Conservation (phyloP, 352 stramenopile genomes). For the Globisporangium iwayamae region DNA sequence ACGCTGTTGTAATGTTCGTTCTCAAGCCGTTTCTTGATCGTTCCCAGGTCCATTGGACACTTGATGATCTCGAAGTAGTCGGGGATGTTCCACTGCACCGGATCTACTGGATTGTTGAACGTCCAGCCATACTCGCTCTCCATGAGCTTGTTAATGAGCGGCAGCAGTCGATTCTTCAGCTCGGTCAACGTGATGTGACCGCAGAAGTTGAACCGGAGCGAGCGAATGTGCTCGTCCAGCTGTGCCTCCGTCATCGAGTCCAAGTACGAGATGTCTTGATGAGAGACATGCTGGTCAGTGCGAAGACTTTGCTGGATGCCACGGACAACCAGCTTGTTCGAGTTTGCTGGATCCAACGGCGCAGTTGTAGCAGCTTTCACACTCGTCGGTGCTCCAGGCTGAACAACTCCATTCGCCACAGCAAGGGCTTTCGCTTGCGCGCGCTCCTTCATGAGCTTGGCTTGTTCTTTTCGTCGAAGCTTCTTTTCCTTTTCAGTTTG, state of each 20-base stretch:
- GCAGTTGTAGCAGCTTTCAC: constrained; percentile 16
- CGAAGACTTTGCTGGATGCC: constrained; percentile 59
- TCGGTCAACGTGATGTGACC: constrained; percentile 79
- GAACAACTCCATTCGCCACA: constrained; percentile 16
- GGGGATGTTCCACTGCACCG: constrained; percentile 90
- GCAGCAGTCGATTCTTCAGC: constrained; percentile 82
- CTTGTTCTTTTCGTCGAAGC: constrained; percentile 73
- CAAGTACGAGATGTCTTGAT: constrained; percentile 87
- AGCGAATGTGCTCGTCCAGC: constrained; percentile 87
- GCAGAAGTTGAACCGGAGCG: constrained; percentile 87
- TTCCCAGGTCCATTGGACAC: constrained; percentile 98
- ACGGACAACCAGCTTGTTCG: constrained; percentile 73
- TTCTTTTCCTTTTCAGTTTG: constrained; percentile 89
- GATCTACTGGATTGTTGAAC: constrained; percentile 95
- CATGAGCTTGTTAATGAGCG: constrained; percentile 83
- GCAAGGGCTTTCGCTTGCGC: constrained; percentile 68
- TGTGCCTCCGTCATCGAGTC: constrained; percentile 85
- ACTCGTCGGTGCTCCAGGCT: neutral
- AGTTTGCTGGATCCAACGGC: constrained; percentile 10
- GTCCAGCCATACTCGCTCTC: constrained; percentile 88
- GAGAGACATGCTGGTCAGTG: constrained; percentile 51
- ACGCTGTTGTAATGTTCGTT: constrained; percentile 93
- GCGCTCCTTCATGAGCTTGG: constrained; percentile 71
- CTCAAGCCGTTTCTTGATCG: constrained; percentile 96
- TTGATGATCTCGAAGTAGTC: constrained; percentile 94